Base-by-base conservation (phyloP, 2,329 filamentous ascomycete genomes). In the Pseudogymnoascus verrucosus region DNA sequence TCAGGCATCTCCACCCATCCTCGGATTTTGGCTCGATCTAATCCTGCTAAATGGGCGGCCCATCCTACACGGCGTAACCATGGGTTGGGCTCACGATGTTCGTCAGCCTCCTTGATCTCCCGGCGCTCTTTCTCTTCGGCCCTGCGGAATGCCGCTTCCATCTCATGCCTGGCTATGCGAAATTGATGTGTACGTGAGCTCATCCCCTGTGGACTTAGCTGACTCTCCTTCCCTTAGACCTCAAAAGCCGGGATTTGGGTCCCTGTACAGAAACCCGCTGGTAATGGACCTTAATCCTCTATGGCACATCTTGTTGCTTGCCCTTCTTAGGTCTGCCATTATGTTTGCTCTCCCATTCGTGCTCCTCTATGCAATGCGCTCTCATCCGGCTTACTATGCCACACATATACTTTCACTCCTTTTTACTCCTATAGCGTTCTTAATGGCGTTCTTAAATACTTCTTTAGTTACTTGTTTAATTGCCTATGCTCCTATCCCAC, bases 1-100 rank as follows among this genome's bases (percentile, higher is more conserved):
- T 64, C 54, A 0, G 62, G 28, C 10, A 60, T 62, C 40, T 19
- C 36, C 37, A 65, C 42, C 28, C 63, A 64, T 60, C 16, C 62
- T 40, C 16, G 3, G 12, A 65, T 44, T 64, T 61, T 59, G 31
- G 42, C 57, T 31, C 19, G 12, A 34, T 65, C 57, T 26, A 60
- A 60, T 36, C 57, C 57, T 28, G 21, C 28, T 19, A 60, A 60
- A 36, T 60, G 28, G 21, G 21, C 16, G 1, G 57, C 57, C 57
- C 26, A 60, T 36, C 57, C 57, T n/a, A 34, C n/a, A 11, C 26
- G 28, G 11, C 28, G 57, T 37, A 60, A 60, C 57, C 28, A 60
- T 37, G 11, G 57, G 16, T 60, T 60, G 4, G 28, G 57, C 28
- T 60, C 57, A 28, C 28, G 21, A 60, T 19, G 16, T 16, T 60